phyloP scores from a whole-genome alignment of 164 flowering plant genomes.

The Berberis vulgaris region DNA sequence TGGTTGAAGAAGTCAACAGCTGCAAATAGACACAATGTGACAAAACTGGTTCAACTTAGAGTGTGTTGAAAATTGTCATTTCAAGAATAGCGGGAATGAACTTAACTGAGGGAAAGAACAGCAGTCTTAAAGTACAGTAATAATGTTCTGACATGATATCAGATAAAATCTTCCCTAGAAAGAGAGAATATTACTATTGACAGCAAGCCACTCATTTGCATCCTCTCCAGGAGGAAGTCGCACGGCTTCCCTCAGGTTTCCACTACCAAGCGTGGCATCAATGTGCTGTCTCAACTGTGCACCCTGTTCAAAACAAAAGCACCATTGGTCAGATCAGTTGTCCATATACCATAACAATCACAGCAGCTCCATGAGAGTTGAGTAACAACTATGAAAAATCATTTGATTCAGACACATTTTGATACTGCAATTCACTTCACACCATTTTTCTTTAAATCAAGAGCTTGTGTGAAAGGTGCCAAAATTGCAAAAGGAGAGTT shows the following conservation, averaged over 20 bases:
- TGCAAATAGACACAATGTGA: constrained; percentile 30
- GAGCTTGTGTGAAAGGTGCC: no score
- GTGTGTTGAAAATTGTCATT: neutral
- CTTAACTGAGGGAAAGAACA: neutral
- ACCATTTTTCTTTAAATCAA: no score
- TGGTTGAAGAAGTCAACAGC: constrained; percentile 99
- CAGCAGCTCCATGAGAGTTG: constrained; percentile 12
- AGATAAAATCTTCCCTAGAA: neutral
- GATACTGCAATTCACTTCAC: no score
- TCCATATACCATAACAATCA: neutral
- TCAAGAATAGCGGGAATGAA: neutral
- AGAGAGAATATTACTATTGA: constrained; percentile 70
- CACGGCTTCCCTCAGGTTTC: constrained; percentile 98
- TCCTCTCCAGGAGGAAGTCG: constrained; percentile 99
- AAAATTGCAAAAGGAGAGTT: no score
- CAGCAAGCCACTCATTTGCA: constrained; percentile 98
- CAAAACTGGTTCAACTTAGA: constrained; percentile 16
- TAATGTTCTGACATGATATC: neutral
- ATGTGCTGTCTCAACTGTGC: constrained; percentile 94
- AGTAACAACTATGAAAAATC: no score
- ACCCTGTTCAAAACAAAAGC: constrained; percentile 42
- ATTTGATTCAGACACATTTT: no score
- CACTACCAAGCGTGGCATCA: constrained; percentile 99
- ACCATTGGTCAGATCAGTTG: neutral
- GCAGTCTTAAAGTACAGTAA: neutral